Conservation (phyloP, 2,329 filamentous ascomycete species). For the Exophiala sp. region DNA sequence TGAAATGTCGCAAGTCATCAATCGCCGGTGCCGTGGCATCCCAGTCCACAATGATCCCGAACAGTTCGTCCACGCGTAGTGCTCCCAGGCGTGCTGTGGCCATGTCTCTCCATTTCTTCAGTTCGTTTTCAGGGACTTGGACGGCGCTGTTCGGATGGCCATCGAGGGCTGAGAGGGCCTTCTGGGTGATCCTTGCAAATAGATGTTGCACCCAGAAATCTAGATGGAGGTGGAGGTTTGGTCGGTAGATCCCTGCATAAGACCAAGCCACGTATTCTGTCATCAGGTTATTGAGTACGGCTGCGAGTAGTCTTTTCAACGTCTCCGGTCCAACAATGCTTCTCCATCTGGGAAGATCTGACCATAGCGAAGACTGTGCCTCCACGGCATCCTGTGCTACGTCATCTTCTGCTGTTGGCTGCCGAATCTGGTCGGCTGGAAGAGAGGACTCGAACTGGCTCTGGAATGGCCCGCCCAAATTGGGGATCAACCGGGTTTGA, state of each 20-base stretch:
- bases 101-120: conserved; percentile 52
- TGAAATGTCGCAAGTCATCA: conserved; percentile 55
- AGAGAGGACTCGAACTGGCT: conserved; percentile 19
- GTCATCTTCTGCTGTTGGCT: conserved; percentile 16
- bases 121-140: conserved; percentile 37
- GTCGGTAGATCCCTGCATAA: conserved; percentile 54
- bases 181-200: conserved; percentile 48
- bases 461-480: conserved; percentile 12
- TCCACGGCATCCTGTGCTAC: conserved; percentile 10
- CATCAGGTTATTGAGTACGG: conserved; percentile 53
- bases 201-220: conserved; percentile 52
- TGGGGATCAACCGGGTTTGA: not conserved
- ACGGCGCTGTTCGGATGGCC: conserved; percentile 4
- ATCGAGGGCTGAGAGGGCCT: conserved; percentile 33
- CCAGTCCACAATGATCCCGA: conserved; percentile 59
- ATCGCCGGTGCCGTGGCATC: conserved; percentile 54
- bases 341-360: conserved; percentile 14
- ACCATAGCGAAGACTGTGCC: conserved; percentile 13
- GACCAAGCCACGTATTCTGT: conserved; percentile 51
- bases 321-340: conserved; percentile 46
- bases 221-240: conserved; percentile 45
- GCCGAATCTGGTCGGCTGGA: conserved; percentile 9
- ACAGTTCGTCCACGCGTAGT: conserved; percentile 52
- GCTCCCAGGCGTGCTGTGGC: conserved; percentile 51
- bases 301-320: conserved; percentile 53